Percentiles rank a stretch among this genome's conserved stretches.
Evolutionary conservation across 768 basidiomycete species (phyloP).

Genomic region (Chiua virens): DNA sequence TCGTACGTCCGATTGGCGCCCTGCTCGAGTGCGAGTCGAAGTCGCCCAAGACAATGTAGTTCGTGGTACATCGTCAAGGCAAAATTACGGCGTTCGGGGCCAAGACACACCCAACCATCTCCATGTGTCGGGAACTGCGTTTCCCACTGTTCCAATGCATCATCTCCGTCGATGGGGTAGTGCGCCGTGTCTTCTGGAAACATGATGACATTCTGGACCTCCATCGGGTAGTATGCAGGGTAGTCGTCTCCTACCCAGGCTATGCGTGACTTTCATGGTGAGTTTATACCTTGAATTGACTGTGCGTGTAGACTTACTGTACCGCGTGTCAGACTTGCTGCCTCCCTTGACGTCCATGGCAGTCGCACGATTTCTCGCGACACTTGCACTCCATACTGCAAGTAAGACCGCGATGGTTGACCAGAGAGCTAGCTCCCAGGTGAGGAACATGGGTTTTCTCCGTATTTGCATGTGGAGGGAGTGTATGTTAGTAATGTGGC

Average conservation of each 20-base stretch:
- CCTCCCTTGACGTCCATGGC: not conserved
- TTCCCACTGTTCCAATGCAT: constrained; percentile 20
- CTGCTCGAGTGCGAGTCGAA: constrained; percentile 25
- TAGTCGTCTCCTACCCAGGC: constrained; percentile 29
- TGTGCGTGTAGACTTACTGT: constrained; percentile 15
- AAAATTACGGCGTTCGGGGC: constrained; percentile 31
- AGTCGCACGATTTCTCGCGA: not conserved
- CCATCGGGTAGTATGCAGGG: constrained; percentile 27
- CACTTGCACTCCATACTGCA: constrained; percentile 19
- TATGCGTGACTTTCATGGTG: not conserved
- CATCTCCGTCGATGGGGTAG: constrained; percentile 25
- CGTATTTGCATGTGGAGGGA: constrained; percentile 11
- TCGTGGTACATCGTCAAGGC: constrained; percentile 39
- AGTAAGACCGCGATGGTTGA: constrained; percentile 17
- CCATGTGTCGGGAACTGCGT: constrained; percentile 22
- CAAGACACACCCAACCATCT: constrained; percentile 25
- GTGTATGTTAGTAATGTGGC: not conserved
- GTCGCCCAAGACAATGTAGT: constrained; percentile 36
- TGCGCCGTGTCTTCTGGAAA: constrained; percentile 28
- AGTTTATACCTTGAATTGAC: not conserved
- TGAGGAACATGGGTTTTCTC: not conserved
- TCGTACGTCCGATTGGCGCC: constrained; percentile 15
- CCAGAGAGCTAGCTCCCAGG: constrained; percentile 25
- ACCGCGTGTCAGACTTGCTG: constrained; percentile 1
- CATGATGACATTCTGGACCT: constrained; percentile 19